Percentiles rank a stretch among this genome's conserved stretches.
Conservation (phyloP, 352 stramenopile species). For the Thalassiosira mediterranea region DNA sequence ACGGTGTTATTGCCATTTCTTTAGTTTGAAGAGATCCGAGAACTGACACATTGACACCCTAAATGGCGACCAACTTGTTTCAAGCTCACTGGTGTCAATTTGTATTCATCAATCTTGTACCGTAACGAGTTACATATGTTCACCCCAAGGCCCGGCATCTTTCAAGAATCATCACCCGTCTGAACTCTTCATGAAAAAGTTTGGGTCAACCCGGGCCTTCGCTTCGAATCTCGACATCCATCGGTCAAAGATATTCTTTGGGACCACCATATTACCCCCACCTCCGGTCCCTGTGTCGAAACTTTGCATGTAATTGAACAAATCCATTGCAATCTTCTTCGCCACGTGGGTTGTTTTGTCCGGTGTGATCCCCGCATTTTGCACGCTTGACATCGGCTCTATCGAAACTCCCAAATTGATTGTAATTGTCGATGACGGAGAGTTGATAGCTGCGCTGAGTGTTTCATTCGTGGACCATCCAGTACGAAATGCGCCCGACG, state of each 20-base stretch:
- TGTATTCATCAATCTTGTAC: too few relatives aligned
- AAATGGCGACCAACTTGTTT: too few relatives aligned
- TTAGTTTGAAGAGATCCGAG: too few relatives aligned
- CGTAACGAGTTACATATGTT: too few relatives aligned
- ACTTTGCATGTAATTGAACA: constrained; percentile 92
- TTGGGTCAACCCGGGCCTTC: constrained; percentile 88
- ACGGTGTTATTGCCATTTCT: too few relatives aligned
- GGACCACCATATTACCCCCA: constrained; percentile 87
- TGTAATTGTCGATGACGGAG: constrained; percentile 42
- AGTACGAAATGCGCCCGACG: constrained; percentile 75
- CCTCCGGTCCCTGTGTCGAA: constrained; percentile 81
- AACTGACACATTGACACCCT: too few relatives aligned
- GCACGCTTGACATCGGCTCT: constrained; percentile 64
- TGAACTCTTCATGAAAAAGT: constrained; percentile 93
- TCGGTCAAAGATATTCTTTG: constrained; percentile 90
- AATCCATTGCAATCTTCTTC: constrained; percentile 90
- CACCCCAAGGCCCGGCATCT: too few relatives aligned
- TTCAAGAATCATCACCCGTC: too few relatives aligned
- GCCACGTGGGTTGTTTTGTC: constrained; percentile 74
- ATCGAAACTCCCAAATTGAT: constrained; percentile 72
- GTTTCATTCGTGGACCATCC: constrained; percentile 76
- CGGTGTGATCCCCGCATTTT: constrained; percentile 55
- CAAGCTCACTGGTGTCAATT: too few relatives aligned
- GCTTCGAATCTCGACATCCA: constrained; percentile 91
- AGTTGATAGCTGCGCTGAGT: constrained; percentile 38